Evolutionary conservation across 108 stramenopile genomes (phyloP), one percentile per base, ranked within the genome.

Genomic region (Skeletonema costatum): DNA sequence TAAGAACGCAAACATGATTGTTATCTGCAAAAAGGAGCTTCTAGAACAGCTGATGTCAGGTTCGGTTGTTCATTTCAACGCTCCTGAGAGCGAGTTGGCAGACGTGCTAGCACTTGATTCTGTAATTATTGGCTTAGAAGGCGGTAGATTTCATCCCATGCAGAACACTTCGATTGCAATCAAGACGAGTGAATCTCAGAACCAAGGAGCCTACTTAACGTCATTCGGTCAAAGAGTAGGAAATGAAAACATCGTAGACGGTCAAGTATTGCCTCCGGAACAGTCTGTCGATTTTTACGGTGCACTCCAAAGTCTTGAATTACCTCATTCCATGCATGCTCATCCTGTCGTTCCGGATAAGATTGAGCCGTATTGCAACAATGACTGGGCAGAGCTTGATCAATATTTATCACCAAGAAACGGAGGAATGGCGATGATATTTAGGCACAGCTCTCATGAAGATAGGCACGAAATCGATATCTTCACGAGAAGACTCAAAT

Each of bases 251-350:
- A n/a, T 68, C 69, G 14, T 53, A 41, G 16, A 74, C 68, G 82
- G 82, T 25, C 42, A 66, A 11, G 32, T 83, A 35, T 74, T 77
- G 9, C 78, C 82, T 19, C 82, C 82, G n/a, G 78, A 83, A 14
- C 78, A 83, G 64, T 79, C 82, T 13, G 59, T 83, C 31, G 82
- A 79, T 39, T 79, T 83, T 48, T 83, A 83, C 41, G 82, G 82
- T 29, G 82, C 82, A n/a, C 77, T 83, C 1, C 82, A 75, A 62
- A 75, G 73, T 59, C 77, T 83, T 33, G 82, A 83, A 50, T 66
- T 78, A 1, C 82, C 82, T 9, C 74, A 83, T 61, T 75, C 73
- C 17, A 83, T 83, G 82, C 78, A 79, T 62, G 66, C 82, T 25
- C 81, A 82, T 62, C 81, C 81, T 2, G 67, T 78, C 13, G 33